Conservation (phyloP, 2,329 filamentous ascomycete species). For the Fusarium odoratissimum region DNA sequence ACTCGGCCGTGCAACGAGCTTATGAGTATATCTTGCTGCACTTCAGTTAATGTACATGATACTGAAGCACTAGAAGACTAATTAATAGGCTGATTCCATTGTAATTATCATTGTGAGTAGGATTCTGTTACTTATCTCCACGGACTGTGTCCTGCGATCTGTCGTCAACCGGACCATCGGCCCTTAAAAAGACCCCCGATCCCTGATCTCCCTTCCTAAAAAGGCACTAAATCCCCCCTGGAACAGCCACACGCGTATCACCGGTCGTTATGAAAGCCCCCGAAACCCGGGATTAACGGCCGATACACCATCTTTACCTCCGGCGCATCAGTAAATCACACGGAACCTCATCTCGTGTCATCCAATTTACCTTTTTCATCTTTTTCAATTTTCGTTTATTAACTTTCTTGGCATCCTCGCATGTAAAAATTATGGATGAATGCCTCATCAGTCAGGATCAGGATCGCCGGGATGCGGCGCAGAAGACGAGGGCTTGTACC, state of each 20-base stretch:
- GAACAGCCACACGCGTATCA: neutral
- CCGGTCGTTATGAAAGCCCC: constrained; percentile 23
- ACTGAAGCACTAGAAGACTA: accelerated
- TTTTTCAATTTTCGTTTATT: neutral
- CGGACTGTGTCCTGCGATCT: neutral
- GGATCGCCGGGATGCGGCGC: neutral
- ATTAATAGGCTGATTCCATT: accelerated
- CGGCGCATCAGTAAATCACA: neutral
- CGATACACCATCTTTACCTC: constrained; percentile 12
- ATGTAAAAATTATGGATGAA: constrained; percentile 33
- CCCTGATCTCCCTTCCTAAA: neutral
- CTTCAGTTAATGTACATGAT: accelerated
- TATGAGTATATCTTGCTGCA: neutral
- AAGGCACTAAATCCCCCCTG: neutral
- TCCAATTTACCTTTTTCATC: neutral
- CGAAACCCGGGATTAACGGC: constrained; percentile 33
- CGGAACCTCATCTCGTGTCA: neutral
- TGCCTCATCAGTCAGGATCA: constrained; percentile 31
- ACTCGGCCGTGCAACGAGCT: accelerated
- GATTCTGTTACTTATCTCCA: neutral
- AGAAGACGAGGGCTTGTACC: constrained; percentile 49
- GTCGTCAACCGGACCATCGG: neutral
- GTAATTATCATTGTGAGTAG: neutral
- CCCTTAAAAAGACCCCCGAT: neutral
- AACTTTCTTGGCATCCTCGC: neutral